Evolutionary conservation across 2,329 filamentous ascomycete species (phyloP).

Genomic region (Aspergillus udagawae): DNA sequence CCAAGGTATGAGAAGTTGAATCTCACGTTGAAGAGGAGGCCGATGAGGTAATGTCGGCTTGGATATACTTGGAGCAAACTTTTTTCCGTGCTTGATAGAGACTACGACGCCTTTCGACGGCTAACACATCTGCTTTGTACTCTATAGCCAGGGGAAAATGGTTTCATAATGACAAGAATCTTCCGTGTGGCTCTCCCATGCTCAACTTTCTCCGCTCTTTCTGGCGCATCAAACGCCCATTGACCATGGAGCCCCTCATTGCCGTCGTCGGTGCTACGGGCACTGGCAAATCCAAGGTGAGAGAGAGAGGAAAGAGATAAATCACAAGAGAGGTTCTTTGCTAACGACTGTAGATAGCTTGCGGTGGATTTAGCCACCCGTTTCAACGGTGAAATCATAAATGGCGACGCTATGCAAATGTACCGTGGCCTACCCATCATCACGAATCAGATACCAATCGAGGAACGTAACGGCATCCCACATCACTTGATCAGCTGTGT

Average conservation of each 20-base stretch:
- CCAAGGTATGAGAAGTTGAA: too few species aligned
- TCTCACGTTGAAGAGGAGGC: neutral
- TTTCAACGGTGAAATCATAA: constrained; percentile 91
- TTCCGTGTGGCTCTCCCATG: constrained; percentile 18
- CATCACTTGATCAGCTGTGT: constrained; percentile 87
- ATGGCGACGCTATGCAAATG: constrained; percentile 97
- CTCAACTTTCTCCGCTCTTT: constrained; percentile 22
- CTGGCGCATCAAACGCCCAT: constrained; percentile 14
- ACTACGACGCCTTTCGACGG: neutral
- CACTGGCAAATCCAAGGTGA: constrained; percentile 87
- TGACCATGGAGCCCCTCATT: constrained; percentile 58
- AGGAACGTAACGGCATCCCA: constrained; percentile 73
- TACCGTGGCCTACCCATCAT: constrained; percentile 89
- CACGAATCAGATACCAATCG: constrained; percentile 80
- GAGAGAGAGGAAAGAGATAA: constrained; percentile 12
- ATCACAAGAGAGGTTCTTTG: neutral
- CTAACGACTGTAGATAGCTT: constrained; percentile 55
- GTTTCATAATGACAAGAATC: constrained; percentile 7
- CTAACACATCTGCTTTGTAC: neutral
- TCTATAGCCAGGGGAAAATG: neutral
- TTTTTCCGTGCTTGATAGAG: neutral
- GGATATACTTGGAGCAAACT: neutral
- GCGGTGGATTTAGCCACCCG: constrained; percentile 80
- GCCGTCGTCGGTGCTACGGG: constrained; percentile 85
- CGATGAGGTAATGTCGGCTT: neutral